phyloP scores from a whole-genome alignment of 2,329 filamentous ascomycete species.

The Colletotrichum chrysophilum region DNA sequence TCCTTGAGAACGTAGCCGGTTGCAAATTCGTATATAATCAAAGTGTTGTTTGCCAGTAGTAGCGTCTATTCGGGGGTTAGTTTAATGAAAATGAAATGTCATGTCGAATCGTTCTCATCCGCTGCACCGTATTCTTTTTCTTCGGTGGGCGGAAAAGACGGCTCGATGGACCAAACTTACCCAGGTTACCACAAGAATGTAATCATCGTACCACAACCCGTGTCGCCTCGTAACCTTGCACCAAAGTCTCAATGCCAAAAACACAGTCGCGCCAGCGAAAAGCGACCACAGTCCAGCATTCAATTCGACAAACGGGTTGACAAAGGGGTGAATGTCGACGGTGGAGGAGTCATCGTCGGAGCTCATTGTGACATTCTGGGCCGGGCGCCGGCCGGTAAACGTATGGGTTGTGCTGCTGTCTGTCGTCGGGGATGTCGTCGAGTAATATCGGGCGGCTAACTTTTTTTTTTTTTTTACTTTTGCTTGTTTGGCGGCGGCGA shows the following conservation, averaged over 20 bases:
- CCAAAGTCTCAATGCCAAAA: constrained; percentile 36
- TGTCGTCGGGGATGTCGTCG: background rate
- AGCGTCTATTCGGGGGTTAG: constrained; percentile 30
- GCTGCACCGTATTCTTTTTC: background rate
- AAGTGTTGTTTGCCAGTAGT: constrained; percentile 47
- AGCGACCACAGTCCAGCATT: constrained; percentile 39
- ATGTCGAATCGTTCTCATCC: background rate
- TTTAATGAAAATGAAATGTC: background rate
- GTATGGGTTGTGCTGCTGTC: background rate
- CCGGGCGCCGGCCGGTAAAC: background rate
- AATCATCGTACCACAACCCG: constrained; percentile 44
- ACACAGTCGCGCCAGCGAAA: constrained; percentile 33
- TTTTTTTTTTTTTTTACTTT: background rate
- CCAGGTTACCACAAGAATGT: constrained; percentile 40
- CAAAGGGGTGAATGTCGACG: constrained; percentile 27
- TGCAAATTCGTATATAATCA: constrained; percentile 52
- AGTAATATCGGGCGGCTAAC: background rate
- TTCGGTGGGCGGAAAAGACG: background rate
- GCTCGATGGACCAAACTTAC: constrained; percentile 32
- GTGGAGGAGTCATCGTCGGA: constrained; percentile 24
- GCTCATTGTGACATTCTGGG: constrained; percentile 17
- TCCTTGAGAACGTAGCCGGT: constrained; percentile 49
- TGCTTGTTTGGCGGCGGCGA: background rate
- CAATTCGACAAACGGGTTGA: constrained; percentile 33
- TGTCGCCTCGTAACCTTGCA: constrained; percentile 38